phyloP scores from a whole-genome alignment of 108 stramenopile species.

The Fragilariopsis cylindrus region DNA sequence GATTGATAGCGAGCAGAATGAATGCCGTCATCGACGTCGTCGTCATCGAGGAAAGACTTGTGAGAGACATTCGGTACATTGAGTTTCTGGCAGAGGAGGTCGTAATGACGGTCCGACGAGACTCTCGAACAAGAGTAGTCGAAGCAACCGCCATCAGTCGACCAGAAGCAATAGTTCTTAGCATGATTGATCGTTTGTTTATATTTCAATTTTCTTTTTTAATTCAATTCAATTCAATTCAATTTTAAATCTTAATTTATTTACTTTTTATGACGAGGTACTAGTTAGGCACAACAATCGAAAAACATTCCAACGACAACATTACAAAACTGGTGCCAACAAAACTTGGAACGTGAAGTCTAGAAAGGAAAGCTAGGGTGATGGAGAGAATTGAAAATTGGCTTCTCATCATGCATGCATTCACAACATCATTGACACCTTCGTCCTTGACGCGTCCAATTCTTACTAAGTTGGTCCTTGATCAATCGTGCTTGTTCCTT shows the following conservation, averaged over 20 bases:
- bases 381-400: too few relatives aligned
- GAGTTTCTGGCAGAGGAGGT: not conserved
- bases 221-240: not conserved
- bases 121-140: slow-evolving; percentile 12
- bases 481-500: too few relatives aligned
- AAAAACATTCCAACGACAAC: not conserved
- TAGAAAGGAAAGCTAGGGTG: not conserved
- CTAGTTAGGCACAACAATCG: not conserved
- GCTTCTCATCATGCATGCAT: too few relatives aligned
- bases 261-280: not conserved
- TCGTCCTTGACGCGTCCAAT: too few relatives aligned
- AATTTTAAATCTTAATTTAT: not conserved
- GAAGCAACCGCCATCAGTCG: slow-evolving; percentile 9
- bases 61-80: slow-evolving; percentile 37
- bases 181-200: slow-evolving; percentile 17
- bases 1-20: slow-evolving; percentile 23
- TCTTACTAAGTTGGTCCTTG: too few relatives aligned
- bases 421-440: too few relatives aligned
- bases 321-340: not conserved
- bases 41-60: slow-evolving; percentile 86
- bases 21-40: slow-evolving; percentile 62
- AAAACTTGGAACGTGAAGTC: not conserved
- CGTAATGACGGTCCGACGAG: not conserved
- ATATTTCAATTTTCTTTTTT: not conserved
- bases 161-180: slow-evolving; percentile 23